These are phyloP conservation scores for Colletotrichum graminicola DNA, from an alignment of 2,329 filamentous ascomycete species.

Conservation along the genomic window DNA sequence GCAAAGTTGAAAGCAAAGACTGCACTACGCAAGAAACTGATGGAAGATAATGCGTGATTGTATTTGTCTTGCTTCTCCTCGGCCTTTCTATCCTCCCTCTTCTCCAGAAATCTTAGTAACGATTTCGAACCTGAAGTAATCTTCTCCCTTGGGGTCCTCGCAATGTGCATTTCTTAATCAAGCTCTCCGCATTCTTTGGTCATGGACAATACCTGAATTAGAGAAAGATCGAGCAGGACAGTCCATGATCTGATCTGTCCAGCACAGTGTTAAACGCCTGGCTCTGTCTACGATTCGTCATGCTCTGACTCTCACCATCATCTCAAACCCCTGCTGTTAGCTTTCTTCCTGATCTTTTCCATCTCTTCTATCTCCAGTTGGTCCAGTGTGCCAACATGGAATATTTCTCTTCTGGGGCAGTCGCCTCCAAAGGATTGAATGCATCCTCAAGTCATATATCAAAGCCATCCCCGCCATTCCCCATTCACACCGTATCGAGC, in stretches of 20 bases:
- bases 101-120: too few species aligned
- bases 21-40: neutral
- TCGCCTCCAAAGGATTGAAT: too few species aligned
- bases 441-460: too few species aligned
- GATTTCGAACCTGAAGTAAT: neutral
- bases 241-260: neutral
- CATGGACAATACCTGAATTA: neutral
- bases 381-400: too few species aligned
- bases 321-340: too few species aligned
- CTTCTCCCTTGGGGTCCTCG: neutral
- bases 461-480: too few species aligned
- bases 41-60: neutral
- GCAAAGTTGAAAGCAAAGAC: neutral
- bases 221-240: neutral
- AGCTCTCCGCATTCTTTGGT: neutral
- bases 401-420: too few species aligned
- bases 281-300: too few species aligned
- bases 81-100: neutral
- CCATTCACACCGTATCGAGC: too few species aligned
- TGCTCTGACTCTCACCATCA: neutral
- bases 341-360: too few species aligned
- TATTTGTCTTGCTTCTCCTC: neutral
- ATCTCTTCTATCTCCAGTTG: too few species aligned
- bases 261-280: too few species aligned
- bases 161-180: neutral